These are phyloP conservation scores for Massariosphaeria phaeospora DNA, from an alignment of 495 filamentous ascomycete species.

Conservation along the genomic window DNA sequence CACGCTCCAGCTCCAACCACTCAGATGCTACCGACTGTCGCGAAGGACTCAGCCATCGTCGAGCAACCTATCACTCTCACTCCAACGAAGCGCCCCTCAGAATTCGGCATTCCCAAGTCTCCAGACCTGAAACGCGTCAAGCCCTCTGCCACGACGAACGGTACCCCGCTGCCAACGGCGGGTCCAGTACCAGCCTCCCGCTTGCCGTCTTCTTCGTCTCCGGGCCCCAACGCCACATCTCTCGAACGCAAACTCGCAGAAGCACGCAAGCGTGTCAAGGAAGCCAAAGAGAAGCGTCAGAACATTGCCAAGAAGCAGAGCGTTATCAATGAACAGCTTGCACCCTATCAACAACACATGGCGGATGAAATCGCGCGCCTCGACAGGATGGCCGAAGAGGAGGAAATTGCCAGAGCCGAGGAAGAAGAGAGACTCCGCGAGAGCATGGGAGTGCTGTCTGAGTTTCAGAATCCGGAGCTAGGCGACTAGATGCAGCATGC, in stretches of 20 bases:
- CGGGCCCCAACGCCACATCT: neutral
- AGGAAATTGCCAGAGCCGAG: neutral
- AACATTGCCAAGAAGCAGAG: neutral
- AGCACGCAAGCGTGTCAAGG: neutral
- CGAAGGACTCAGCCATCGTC: neutral
- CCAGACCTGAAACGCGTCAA: neutral
- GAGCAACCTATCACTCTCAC: too few species aligned
- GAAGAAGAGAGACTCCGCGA: neutral
- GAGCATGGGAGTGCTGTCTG: neutral
- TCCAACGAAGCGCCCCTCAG: neutral
- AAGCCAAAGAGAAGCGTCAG: neutral
- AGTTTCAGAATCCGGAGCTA: neutral
- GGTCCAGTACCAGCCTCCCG: neutral
- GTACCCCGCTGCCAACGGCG: too few species aligned
- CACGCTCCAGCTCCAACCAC: too few species aligned
- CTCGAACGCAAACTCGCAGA: neutral
- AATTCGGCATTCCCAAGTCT: neutral
- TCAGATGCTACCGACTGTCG: too few species aligned
- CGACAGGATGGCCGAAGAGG: slow-evolving; percentile 1
- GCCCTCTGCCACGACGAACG: neutral
- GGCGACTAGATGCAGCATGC: neutral
- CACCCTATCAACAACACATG: neutral
- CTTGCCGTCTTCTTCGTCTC: neutral
- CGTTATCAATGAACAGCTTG: neutral
- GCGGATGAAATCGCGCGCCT: neutral